Base-by-base conservation (phyloP, 768 basidiomycete species). In the Termitomyces sp. region DNA sequence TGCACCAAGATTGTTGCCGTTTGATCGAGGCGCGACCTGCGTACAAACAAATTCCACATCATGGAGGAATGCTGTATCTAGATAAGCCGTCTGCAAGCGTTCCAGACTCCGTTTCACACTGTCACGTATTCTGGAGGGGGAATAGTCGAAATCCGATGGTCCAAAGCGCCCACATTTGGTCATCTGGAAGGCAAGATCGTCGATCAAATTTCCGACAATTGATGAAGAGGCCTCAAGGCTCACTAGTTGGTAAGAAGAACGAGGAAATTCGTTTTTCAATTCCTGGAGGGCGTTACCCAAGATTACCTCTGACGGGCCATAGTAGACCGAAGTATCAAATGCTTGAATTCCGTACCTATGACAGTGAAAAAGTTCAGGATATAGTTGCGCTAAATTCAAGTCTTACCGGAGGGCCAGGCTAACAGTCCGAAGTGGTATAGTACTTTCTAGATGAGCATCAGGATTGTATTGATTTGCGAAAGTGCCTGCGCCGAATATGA, bases 151-250 rank as follows among this genome's bases (percentile, higher is more conserved):
- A 44, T 77, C 74, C 1, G 74, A 71, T 18, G 65, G 66, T 8
- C 88, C 90, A 66, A 87, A 90, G 36, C 92, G 81, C 24, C 93
- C 93, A 59, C 88, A 90, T 68, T 95, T 95, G 10, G 91, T 92
- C 74, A 92, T 86, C 90, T 93, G 56, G 3, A 46, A 45, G 1
- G 18, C 41, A 22, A 43, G 38, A 30, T 11, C 22, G 18, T 30
- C 3, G 3, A 18, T 26, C 24, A 1, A n/a, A 47, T 28, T 18
- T 13, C 18, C 18, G 18, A 11, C 24, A 26, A 16, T 1, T 14
- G 38, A 18, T 28, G 16, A 38, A 57, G 26, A 38, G 13, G 60
- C 63, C 74, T 52, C 40, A 10, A 41, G 40, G 8, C 40, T 41
- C 64, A 91, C 90, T 69, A 94, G 70, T 60, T 85, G 80, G 68